Percentiles rank a stretch among this genome's conserved stretches.
These are phyloP conservation scores for Teunomyces panamensis DNA, from an alignment of 805 yeast species.

Conservation along the genomic window DNA sequence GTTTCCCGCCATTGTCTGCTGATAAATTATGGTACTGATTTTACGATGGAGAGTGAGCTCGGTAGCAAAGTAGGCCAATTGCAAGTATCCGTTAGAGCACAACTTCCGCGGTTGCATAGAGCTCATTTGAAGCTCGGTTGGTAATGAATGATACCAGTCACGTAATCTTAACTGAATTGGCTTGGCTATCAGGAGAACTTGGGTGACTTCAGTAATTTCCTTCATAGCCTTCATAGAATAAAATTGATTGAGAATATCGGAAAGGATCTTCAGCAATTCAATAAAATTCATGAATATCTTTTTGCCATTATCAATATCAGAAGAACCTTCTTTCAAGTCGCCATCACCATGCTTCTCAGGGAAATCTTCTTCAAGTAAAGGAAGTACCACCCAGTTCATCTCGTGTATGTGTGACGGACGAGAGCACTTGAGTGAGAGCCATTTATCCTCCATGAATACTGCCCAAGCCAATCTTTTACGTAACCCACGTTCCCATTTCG, in stretches of 20 bases:
- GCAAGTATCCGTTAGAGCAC: slow-evolving; percentile 74
- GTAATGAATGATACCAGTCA: slow-evolving; percentile 75
- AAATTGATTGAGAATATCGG: slow-evolving; percentile 69
- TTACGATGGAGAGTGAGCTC: slow-evolving; percentile 84
- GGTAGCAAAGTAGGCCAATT: slow-evolving; percentile 83
- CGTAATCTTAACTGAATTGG: slow-evolving; percentile 71
- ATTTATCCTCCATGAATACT: slow-evolving; percentile 85
- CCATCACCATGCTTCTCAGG: slow-evolving; percentile 64
- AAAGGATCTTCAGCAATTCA: slow-evolving; percentile 61
- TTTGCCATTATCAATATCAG: slow-evolving; percentile 71
- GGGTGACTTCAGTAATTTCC: slow-evolving; percentile 56
- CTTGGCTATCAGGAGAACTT: slow-evolving; percentile 72
- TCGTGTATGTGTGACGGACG: slow-evolving; percentile 80
- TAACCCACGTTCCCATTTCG: slow-evolving; percentile 92
- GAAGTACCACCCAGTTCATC: slow-evolving; percentile 75
- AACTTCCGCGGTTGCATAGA: slow-evolving; percentile 57
- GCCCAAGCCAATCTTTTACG: slow-evolving; percentile 95
- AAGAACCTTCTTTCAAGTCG: slow-evolving; percentile 53
- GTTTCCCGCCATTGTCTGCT: slow-evolving; percentile 30
- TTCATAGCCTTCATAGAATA: slow-evolving; percentile 68
- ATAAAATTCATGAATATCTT: slow-evolving; percentile 66
- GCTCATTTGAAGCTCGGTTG: slow-evolving; percentile 60
- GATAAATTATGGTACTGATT: slow-evolving; percentile 55
- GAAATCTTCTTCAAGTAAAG: slow-evolving; percentile 71
- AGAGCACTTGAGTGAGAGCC: slow-evolving; percentile 80